A percentile compares a stretch with the other conserved stretches of the same genome.
phyloP scores from a whole-genome alignment of 1,284 basidiomycete genomes.

The Trichosporon asahii region DNA sequence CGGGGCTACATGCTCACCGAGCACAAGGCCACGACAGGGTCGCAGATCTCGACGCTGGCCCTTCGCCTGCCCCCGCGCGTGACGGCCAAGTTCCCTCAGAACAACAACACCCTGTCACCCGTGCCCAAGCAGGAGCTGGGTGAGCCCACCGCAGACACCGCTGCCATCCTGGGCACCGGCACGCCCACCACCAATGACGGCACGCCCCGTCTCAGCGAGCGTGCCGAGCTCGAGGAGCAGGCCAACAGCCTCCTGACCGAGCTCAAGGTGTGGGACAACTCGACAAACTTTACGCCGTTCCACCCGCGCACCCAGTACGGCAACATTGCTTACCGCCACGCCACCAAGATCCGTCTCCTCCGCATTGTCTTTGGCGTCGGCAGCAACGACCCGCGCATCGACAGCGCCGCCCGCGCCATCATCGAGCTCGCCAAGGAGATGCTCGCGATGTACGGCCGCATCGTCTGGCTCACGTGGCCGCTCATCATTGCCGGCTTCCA shows the following conservation, averaged over 20 bases:
- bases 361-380: slow-evolving; percentile 41
- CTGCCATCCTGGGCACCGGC: slow-evolving; percentile 1
- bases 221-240: slow-evolving; percentile 28
- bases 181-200: slow-evolving; percentile 5
- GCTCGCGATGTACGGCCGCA: slow-evolving; percentile 40
- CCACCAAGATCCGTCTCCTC: slow-evolving; percentile 40
- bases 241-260: slow-evolving; percentile 42
- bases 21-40: slow-evolving; percentile 17
- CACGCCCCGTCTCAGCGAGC: slow-evolving; percentile 17
- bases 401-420: slow-evolving; percentile 35
- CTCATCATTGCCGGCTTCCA: slow-evolving; percentile 46
- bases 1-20: slow-evolving; percentile 23
- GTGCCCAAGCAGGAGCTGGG: slow-evolving; percentile 9
- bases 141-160: neutral
- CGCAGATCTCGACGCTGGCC: slow-evolving; percentile 20
- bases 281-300: slow-evolving; percentile 41
- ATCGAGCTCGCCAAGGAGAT: slow-evolving; percentile 46
- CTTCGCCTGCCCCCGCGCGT: slow-evolving; percentile 24
- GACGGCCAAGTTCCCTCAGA: slow-evolving; percentile 23
- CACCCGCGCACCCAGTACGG: slow-evolving; percentile 46
- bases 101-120: neutral
- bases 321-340: slow-evolving; percentile 45
- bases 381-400: slow-evolving; percentile 39
- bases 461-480: slow-evolving; percentile 49
- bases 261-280: slow-evolving; percentile 43